Evolutionary conservation across 1,284 basidiomycete species (phyloP), one percentile per base, ranked within the genome.

Genomic region (Fistulina hepatica): DNA sequence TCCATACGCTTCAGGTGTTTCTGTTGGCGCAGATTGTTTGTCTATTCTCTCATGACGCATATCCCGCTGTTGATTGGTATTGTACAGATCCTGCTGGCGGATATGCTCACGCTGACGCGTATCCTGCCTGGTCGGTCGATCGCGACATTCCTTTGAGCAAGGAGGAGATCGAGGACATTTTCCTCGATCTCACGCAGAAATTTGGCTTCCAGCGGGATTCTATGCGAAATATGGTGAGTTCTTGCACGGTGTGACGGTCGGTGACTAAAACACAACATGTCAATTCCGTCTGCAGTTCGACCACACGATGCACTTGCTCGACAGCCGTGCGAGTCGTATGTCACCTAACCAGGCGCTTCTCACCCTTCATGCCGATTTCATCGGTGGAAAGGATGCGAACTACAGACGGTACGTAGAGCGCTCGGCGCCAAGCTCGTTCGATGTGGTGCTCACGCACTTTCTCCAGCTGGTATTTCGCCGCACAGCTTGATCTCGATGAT

Each of bases 401-500:
- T 95, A 95, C 63, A 85, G 92, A 46, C n/a, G n/a, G n/a, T n/a
- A n/a, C n/a, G n/a, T n/a, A n/a, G n/a, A n/a, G n/a, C n/a, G n/a
- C n/a, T n/a, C n/a, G n/a, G n/a, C n/a, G n/a, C n/a, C n/a, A n/a
- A n/a, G n/a, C n/a, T n/a, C n/a, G n/a, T n/a, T n/a, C n/a, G n/a
- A n/a, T n/a, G n/a, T n/a, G n/a, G n/a, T n/a, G n/a, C n/a, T n/a
- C n/a, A n/a, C n/a, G n/a, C n/a, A n/a, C n/a, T n/a, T n/a, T n/a
- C n/a, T n/a, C n/a, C n/a, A 94, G 93, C 61, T 98, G 95, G 94
- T 99, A 99, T 67, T 99, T 98, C 64, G 95, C 94, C 13, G 93
- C 94, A 17, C 94, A 99, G 60, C 83, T 99, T 45, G 93, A 98
- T 58, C 79, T 98, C 30, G 95, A 99, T 63, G 94, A 98, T 52